These are phyloP conservation scores for Salvia hispanica DNA, from an alignment of 257 asterid genomes.

Conservation along the genomic window DNA sequence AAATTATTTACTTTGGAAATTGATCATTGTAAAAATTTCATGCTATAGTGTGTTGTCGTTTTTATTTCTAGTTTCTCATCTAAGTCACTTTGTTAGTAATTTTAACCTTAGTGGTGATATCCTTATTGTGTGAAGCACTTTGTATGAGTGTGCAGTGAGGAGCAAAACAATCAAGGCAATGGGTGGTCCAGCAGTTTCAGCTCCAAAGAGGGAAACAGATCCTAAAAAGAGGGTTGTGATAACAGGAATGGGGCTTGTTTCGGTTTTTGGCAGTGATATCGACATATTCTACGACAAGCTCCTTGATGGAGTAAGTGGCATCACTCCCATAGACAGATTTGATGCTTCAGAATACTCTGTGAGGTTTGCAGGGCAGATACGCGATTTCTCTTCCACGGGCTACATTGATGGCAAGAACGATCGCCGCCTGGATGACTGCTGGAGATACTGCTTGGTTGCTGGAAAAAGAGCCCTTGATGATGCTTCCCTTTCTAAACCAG, in stretches of 20 bases:
- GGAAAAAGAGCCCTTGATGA: slow-evolving; percentile 46
- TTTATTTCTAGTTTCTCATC: too few relatives aligned
- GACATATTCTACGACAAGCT: slow-evolving; percentile 48
- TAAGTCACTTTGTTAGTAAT: too few relatives aligned
- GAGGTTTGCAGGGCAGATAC: slow-evolving; percentile 53
- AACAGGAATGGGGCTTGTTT: slow-evolving; percentile 58
- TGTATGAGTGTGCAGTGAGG: slow-evolving; percentile 3
- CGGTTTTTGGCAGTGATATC: slow-evolving; percentile 51
- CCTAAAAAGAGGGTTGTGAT: slow-evolving; percentile 54
- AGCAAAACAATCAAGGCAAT: slow-evolving; percentile 31
- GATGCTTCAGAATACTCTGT: slow-evolving; percentile 46
- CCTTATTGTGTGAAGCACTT: not conserved
- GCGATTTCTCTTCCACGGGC: slow-evolving; percentile 44
- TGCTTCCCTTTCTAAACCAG: slow-evolving; percentile 42
- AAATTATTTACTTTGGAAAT: too few relatives aligned
- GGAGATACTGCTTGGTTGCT: slow-evolving; percentile 53
- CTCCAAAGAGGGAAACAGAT: slow-evolving; percentile 49
- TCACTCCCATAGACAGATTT: slow-evolving; percentile 44
- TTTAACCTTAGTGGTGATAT: not conserved
- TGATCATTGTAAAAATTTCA: too few relatives aligned
- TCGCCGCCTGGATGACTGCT: slow-evolving; percentile 45
- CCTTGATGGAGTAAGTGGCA: slow-evolving; percentile 52
- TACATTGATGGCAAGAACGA: slow-evolving; percentile 55
- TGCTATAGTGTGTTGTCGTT: too few relatives aligned
- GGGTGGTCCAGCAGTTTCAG: slow-evolving; percentile 36